These are phyloP conservation scores for Peronospora destructor DNA, from an alignment of 352 stramenopile genomes.

Conservation along the genomic window DNA sequence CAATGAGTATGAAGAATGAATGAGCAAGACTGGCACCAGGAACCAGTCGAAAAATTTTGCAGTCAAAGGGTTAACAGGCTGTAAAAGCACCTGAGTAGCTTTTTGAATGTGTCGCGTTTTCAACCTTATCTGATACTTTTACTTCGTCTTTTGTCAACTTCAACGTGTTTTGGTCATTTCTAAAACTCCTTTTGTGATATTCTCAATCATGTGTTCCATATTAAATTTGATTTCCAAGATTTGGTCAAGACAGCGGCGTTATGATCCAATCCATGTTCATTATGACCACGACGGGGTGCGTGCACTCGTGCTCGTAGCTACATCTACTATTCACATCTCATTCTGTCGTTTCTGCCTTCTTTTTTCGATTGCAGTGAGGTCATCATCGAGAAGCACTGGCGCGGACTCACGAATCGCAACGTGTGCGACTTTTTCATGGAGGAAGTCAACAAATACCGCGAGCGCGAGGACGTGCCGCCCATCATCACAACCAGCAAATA, in stretches of 20 bases:
- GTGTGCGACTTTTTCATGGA: constrained; percentile 98
- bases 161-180: constrained; percentile 6
- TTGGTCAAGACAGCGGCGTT: neutral
- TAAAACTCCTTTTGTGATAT: constrained; percentile 8
- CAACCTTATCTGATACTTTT: constrained; percentile 2
- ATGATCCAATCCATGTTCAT: constrained; percentile 98
- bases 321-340: neutral
- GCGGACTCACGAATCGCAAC: constrained; percentile 89
- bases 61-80: neutral
- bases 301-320: neutral
- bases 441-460: constrained; percentile 90
- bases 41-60: neutral
- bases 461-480: constrained; percentile 83
- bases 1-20: constrained; percentile 50
- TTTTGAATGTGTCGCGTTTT: neutral
- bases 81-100: constrained; percentile 1
- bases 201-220: neutral
- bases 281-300: constrained; percentile 88
- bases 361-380: constrained; percentile 71
- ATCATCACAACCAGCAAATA: constrained; percentile 85
- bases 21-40: constrained; percentile 3
- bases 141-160: constrained; percentile 13
- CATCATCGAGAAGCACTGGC: constrained; percentile 98
- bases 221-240: constrained; percentile 26
- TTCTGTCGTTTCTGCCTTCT: constrained; percentile 4